phyloP scores from a whole-genome alignment of 163 green algal genomes.

The Prototheca stagnorum region DNA sequence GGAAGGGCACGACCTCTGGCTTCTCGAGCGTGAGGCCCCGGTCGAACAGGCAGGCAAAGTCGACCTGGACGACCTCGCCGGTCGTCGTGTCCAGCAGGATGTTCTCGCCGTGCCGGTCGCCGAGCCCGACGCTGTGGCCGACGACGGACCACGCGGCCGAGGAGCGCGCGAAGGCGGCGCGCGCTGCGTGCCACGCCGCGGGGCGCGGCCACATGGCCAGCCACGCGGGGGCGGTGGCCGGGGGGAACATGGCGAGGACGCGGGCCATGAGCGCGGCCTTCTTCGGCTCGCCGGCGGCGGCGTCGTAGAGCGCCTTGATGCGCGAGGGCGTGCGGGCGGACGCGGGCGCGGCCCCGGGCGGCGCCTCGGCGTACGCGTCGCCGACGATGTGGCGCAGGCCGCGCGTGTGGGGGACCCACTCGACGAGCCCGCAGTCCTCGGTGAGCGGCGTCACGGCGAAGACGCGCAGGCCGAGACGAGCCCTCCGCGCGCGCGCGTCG shows the following conservation, averaged over 20 bases:
- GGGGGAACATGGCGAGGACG: constrained; percentile 54
- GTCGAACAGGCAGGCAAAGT: constrained; percentile 98
- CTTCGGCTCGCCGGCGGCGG: neutral
- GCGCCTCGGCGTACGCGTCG: constrained; percentile 38
- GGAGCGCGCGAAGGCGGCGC: constrained; percentile 61
- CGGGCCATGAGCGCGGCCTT: constrained; percentile 22
- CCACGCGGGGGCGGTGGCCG: constrained; percentile 71
- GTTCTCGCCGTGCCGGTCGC: constrained; percentile 92
- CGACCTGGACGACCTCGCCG: constrained; percentile 80
- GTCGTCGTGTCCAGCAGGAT: constrained; percentile 66
- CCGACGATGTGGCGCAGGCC: constrained; percentile 42
- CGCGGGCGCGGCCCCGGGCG: constrained; percentile 31
- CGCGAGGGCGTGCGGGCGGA: constrained; percentile 16
- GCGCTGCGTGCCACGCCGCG: constrained; percentile 60
- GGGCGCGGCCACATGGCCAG: constrained; percentile 65
- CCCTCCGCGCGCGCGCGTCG: constrained; percentile 35
- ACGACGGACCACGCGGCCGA: constrained; percentile 84
- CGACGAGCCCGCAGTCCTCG: constrained; percentile 87
- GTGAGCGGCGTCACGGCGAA: constrained; percentile 77
- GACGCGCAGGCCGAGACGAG: constrained; percentile 52
- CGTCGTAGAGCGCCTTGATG: constrained; percentile 50
- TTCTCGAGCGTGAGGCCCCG: constrained; percentile 53
- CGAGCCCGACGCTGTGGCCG: constrained; percentile 32
- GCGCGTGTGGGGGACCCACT: constrained; percentile 73
- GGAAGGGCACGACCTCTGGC: constrained; percentile 89